Percentiles rank a stretch among this genome's conserved stretches.
Conservation (phyloP, 2,329 filamentous ascomycete species). For the Neofusicoccum sp. region DNA sequence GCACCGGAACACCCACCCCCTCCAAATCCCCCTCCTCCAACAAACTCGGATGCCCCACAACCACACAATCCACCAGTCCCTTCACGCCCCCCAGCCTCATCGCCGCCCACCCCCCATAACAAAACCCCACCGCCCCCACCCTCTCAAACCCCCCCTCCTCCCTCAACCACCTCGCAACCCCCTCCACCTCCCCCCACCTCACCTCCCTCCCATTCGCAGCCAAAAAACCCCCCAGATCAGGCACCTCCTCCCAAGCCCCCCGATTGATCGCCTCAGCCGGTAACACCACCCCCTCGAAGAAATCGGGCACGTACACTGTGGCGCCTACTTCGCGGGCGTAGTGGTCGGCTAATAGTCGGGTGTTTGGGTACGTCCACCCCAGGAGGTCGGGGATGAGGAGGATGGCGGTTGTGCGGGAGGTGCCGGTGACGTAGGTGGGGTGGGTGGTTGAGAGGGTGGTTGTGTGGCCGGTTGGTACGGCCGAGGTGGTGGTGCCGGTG, state of each 20-base stretch:
- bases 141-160: not conserved
- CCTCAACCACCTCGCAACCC: not conserved
- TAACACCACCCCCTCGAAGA: slow-evolving; percentile 22
- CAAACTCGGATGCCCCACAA: not conserved
- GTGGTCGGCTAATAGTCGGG: slow-evolving; percentile 36
- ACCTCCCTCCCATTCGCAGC: not conserved
- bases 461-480: slow-evolving; percentile 37
- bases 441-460: slow-evolving; percentile 37
- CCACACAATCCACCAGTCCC: not conserved
- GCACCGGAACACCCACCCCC: slow-evolving; percentile 47
- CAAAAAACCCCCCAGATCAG: not conserved
- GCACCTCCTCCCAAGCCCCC: not conserved
- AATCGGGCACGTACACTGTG: slow-evolving; percentile 34
- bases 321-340: slow-evolving; percentile 31
- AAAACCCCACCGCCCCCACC: not conserved
- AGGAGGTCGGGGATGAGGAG: slow-evolving; percentile 42
- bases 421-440: slow-evolving; percentile 43
- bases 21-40: slow-evolving; percentile 23
- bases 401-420: slow-evolving; percentile 40
- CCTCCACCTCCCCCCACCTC: not conserved
- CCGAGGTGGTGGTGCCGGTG: slow-evolving; percentile 41
- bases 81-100: too few relatives aligned
- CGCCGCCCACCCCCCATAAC: not conserved
- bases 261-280: not conserved
- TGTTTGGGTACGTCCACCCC: slow-evolving; percentile 36